phyloP scores from a whole-genome alignment of 495 filamentous ascomycete species.

The Neurospora discreta region DNA sequence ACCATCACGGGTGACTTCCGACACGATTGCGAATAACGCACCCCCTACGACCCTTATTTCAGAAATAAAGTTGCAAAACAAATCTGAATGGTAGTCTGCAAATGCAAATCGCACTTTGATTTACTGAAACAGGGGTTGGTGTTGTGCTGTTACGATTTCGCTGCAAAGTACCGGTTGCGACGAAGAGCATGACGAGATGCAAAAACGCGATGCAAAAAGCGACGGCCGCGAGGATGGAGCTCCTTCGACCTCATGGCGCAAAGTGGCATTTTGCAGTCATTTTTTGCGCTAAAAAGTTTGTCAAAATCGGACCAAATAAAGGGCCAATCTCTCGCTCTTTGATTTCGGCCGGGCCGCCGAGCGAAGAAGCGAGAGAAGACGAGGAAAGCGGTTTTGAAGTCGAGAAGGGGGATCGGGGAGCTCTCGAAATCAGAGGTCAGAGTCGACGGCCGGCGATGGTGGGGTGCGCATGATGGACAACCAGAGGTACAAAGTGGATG shows the following conservation, averaged over 20 bases:
- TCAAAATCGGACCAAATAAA: slow-evolving; percentile 10
- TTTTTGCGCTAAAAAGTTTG: slow-evolving; percentile 8
- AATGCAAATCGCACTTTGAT: slow-evolving; percentile 9
- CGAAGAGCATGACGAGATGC: slow-evolving; percentile 11
- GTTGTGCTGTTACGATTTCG: slow-evolving; percentile 23
- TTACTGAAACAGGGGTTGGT: slow-evolving; percentile 22
- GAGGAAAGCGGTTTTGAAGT: slow-evolving; percentile 3
- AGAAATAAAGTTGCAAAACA: slow-evolving; percentile 4
- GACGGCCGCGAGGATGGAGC: neutral
- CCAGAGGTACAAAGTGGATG: slow-evolving; percentile 27
- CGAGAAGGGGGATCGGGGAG: slow-evolving; percentile 17
- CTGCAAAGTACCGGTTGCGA: slow-evolving; percentile 10
- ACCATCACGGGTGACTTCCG: slow-evolving; percentile 17
- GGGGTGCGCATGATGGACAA: slow-evolving; percentile 28
- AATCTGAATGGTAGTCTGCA: slow-evolving; percentile 13
- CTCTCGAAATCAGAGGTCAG: slow-evolving; percentile 27
- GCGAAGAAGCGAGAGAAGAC: slow-evolving; percentile 23
- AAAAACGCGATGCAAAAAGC: slow-evolving; percentile 16
- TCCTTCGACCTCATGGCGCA: neutral
- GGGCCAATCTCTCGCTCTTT: neutral
- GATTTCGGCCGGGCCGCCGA: slow-evolving; percentile 4
- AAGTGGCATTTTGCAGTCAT: neutral
- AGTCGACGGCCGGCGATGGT: slow-evolving; percentile 13
- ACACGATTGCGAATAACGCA: neutral
- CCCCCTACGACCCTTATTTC: neutral